Percentiles rank a stretch among this genome's conserved stretches.
phyloP scores from a whole-genome alignment of 306 rosid genomes.

The Astragalus glycyphyllos region DNA sequence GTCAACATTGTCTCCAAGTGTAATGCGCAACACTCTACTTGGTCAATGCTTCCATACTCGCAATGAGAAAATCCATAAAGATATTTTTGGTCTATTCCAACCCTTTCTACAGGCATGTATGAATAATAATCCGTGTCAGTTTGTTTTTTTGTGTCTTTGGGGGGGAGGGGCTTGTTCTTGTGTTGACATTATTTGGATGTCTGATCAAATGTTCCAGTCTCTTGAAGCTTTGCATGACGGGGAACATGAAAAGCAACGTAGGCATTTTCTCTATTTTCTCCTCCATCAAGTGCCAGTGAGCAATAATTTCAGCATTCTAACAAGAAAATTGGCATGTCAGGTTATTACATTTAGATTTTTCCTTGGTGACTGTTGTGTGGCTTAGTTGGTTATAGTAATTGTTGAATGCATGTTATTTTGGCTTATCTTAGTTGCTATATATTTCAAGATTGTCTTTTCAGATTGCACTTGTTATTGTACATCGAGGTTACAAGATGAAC shows the following conservation, averaged over 20 bases:
- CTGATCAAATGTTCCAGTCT: constrained; percentile 64
- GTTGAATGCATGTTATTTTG: constrained; percentile 35
- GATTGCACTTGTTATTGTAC: constrained; percentile 89
- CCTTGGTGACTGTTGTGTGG: constrained; percentile 37
- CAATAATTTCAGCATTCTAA: constrained; percentile 85
- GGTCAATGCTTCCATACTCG: constrained; percentile 97
- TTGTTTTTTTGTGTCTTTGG: constrained; percentile 21
- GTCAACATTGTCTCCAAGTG: constrained; percentile 88
- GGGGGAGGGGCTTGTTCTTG: constrained; percentile 22
- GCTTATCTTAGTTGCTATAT: constrained; percentile 43
- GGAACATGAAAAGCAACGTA: constrained; percentile 94
- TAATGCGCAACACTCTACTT: constrained; percentile 91
- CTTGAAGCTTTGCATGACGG: constrained; percentile 99
- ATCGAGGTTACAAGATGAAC: constrained; percentile 88
- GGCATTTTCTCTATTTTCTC: constrained; percentile 94
- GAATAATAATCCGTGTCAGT: constrained; percentile 41
- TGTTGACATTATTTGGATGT: constrained; percentile 44
- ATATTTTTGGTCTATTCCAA: constrained; percentile 91
- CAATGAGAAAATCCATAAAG: constrained; percentile 94
- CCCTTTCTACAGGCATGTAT: constrained; percentile 91
- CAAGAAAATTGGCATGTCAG: constrained; percentile 90
- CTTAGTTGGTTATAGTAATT: constrained; percentile 29
- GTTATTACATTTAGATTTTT: constrained; percentile 57
- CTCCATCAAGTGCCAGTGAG: constrained; percentile 97
- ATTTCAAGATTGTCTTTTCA: constrained; percentile 63